Evolutionary conservation across 2,329 filamentous ascomycete species (phyloP), one percentile per base, ranked within the genome.

Genomic region (Clonostachys rosea): DNA sequence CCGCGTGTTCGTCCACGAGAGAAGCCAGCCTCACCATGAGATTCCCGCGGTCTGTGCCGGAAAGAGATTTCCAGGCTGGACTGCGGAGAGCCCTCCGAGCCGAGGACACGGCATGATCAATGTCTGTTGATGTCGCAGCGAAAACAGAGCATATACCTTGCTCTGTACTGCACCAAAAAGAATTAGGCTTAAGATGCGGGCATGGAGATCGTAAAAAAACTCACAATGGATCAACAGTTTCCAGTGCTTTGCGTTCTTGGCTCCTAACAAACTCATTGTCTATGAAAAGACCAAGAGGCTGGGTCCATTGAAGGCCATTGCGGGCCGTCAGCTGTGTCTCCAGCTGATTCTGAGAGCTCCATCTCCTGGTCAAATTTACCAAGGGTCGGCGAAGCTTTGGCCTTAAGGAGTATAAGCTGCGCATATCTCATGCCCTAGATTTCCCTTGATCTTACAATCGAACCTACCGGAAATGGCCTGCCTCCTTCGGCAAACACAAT

Each of bases 231-330:
- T 89, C 89, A 57, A 89, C 78, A 16, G 79, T 78, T 13, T 76
- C 70, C 46, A 91, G 76, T 55, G 76, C 87, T 59, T 83, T 74
- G 41, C 78, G 83, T 13, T 77, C 78, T 62, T 76, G 82, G 47
- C 83, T 81, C 57, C 81, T 74, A 46, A 89, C 83, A 63, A 88
- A 91, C 62, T 90, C 85, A 54, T 91, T 90, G 71, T 89, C 87
- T 70, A 91, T 90, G 67, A 91, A 91, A 9, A 92, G 75, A n/a
- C 89, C 89, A 41, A 80, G 74, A 3, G 87, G 87, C 69, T 90
- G 86, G 12, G 67, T 72, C 68, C 88, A 91, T 56, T 79, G 83
- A 64, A 70, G 75, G 56, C 87, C 87, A 66, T 92, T 92, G 5
- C 88, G 88, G 44, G 88, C 86, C 3, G 12, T 18, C 3, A 39